Base-by-base conservation (phyloP, 2,329 filamentous ascomycete genomes). In the Aspergillus fumigatus region DNA sequence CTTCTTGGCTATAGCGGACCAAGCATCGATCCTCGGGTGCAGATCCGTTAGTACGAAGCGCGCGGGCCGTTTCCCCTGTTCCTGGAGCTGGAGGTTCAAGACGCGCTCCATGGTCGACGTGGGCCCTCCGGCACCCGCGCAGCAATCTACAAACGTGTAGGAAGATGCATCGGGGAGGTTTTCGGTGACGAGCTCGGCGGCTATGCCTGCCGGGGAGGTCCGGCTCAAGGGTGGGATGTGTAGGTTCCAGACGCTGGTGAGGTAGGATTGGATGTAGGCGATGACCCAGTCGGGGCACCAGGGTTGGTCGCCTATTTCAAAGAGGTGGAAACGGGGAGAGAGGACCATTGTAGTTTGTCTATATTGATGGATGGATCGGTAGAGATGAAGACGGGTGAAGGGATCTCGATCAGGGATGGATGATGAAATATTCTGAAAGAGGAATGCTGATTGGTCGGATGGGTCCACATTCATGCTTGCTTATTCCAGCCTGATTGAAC, bases 121-220 rank as follows among this genome's bases (percentile, higher is more conserved):
- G 0, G 87, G 87, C 0, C 88, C 88, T 43, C 89, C 89, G 14
- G 82, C 86, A 52, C 89, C 89, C 2, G 88, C 86, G 70, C 88
- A 90, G 72, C 91, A 89, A 74, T 92, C 89, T 59, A 92, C 81
- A 63, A 88, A 85, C 19, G 82, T 84, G 70, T 88, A 85, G 1
- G 76, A 71, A 19, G 77, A 73, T 1, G 84, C 74, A 26, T 75
- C 67, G 4, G 67, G 58, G 38, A 79, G 77, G 14, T 88, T 41
- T 10, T 61, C 57, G 8, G 54, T 45, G 38, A 67, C 51, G 14
- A 66, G 52, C 6, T 50, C 55, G 25, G 57, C 55, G 25, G 60
- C 60, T 50, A 59, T 27, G 25, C 60, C 50, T 54, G 63, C 51
- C 35, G 59, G 29, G 49, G 61, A 7, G 52, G 55, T 40, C 48